A percentile compares a stretch with the other conserved stretches of the same genome.
These are phyloP conservation scores for Apiospora arundinis DNA, from an alignment of 2,329 filamentous ascomycete genomes.

Conservation along the genomic window DNA sequence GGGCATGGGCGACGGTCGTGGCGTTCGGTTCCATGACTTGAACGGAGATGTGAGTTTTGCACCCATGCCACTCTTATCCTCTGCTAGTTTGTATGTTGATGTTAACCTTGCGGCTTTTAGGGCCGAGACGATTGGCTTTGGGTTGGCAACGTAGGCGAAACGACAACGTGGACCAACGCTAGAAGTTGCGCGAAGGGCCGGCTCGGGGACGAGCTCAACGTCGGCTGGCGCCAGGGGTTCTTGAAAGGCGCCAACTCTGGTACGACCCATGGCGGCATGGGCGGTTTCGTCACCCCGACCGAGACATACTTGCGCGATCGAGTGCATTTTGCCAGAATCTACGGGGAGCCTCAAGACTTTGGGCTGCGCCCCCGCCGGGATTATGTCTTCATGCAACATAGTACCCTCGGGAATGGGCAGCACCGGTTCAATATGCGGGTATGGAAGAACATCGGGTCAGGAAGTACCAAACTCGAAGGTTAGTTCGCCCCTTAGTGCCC, in stretches of 20 bases:
- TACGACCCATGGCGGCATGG: conserved; percentile 27
- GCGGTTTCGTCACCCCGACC: conserved; percentile 8
- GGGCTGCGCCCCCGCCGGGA: conserved; percentile 25
- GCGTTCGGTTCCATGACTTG: conserved; percentile 34
- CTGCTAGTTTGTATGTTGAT: neutral
- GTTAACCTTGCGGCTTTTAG: neutral
- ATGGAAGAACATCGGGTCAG: conserved; percentile 33
- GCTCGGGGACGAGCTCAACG: conserved; percentile 32
- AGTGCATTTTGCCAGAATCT: conserved; percentile 36
- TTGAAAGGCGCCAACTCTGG: conserved; percentile 23
- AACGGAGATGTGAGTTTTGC: conserved; percentile 27
- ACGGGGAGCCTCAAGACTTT: conserved; percentile 27
- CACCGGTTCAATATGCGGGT: conserved; percentile 28
- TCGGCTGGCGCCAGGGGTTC: conserved; percentile 31
- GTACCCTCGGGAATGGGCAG: conserved; percentile 12
- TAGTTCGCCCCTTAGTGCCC: neutral
- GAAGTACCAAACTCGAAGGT: conserved; percentile 11
- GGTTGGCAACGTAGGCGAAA: conserved; percentile 29
- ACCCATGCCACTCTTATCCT: neutral
- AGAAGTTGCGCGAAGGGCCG: conserved; percentile 29
- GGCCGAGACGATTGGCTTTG: conserved; percentile 36
- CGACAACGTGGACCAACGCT: conserved; percentile 33
- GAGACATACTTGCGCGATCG: conserved; percentile 23
- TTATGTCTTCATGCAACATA: conserved; percentile 33
- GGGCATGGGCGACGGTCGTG: conserved; percentile 31